Evolutionary conservation across 345 rosid genomes (phyloP).

Genomic region (Populus pruinosa): DNA sequence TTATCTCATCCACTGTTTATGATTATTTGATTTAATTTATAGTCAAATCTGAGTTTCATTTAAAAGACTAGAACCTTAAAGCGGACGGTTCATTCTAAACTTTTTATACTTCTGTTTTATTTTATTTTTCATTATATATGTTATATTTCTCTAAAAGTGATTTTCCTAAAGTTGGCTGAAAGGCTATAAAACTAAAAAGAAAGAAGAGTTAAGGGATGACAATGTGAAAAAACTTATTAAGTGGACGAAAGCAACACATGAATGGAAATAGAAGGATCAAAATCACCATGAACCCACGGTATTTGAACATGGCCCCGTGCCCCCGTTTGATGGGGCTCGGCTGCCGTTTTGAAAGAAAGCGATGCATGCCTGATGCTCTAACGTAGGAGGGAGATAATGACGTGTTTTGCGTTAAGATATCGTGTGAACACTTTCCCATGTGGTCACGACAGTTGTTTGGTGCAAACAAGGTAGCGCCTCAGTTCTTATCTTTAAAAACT

Average conservation of each 20-base stretch:
- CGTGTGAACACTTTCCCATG: background rate
- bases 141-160: background rate
- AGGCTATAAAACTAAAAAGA: no score
- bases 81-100: background rate
- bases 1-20: no score
- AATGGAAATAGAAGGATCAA: background rate
- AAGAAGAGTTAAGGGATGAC: background rate
- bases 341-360: background rate
- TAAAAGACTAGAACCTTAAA: no score
- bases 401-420: background rate
- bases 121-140: no score
- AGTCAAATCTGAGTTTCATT: background rate
- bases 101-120: no score
- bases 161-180: background rate
- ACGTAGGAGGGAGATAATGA: background rate
- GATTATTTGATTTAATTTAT: no score
- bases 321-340: background rate
- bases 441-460: conserved; percentile 21
- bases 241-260: no score
- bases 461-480: conserved; percentile 20
- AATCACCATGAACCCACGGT: background rate
- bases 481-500: conserved; percentile 2
- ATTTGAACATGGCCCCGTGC: background rate
- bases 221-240: background rate
- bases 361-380: background rate